These are phyloP conservation scores for Diplodia scrobiculata DNA, from an alignment of 2,329 filamentous ascomycete genomes.

Conservation along the genomic window DNA sequence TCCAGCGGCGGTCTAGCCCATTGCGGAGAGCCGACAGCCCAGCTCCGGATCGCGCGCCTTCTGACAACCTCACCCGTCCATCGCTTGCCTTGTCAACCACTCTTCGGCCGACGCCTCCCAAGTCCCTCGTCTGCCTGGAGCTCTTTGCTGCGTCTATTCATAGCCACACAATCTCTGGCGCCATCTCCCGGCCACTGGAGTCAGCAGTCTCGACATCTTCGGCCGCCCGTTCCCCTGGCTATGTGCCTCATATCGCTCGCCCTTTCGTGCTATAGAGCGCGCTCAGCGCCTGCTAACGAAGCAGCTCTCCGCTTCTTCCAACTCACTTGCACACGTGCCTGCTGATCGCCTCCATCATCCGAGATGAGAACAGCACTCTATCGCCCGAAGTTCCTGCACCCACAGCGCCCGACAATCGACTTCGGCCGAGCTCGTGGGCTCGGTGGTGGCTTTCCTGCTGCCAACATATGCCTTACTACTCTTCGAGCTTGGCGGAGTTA, in stretches of 20 bases:
- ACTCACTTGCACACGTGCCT: not conserved
- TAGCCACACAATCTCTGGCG: not conserved
- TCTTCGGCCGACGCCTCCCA: slow-evolving; percentile 2
- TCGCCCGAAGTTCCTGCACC: not conserved
- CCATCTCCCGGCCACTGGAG: not conserved
- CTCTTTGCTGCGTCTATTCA: not conserved
- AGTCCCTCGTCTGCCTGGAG: not conserved
- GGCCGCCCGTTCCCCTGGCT: not conserved
- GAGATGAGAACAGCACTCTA: not conserved
- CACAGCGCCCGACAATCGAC: not conserved
- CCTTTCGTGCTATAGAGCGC: not conserved
- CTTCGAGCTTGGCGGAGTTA: not conserved
- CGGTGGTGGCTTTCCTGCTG: not conserved
- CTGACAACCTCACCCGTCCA: not conserved
- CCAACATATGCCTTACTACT: not conserved
- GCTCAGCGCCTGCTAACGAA: no score
- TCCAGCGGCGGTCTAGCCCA: not conserved
- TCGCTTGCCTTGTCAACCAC: not conserved
- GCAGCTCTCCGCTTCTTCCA: not conserved
- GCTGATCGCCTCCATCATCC: not conserved
- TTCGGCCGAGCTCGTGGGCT: slow-evolving; percentile 9
- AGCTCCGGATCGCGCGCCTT: slow-evolving; percentile 7
- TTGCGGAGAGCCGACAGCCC: slow-evolving; percentile 22
- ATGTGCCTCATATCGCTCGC: not conserved
- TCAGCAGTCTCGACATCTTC: not conserved